Conservation (phyloP, 2,329 filamentous ascomycete genomes). For the Aurifilum marmelostoma region DNA sequence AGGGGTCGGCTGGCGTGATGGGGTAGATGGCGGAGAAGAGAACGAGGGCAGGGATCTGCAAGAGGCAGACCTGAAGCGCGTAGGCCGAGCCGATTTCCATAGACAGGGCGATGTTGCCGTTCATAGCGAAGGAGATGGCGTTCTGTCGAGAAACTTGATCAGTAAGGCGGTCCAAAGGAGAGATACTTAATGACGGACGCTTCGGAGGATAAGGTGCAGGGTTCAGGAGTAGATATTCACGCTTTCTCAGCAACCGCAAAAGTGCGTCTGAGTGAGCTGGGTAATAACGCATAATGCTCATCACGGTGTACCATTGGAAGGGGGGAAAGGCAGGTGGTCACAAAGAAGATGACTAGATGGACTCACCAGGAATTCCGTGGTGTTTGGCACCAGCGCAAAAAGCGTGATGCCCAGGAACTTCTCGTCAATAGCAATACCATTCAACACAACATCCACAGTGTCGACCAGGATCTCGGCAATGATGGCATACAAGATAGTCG, state of each 20-base stretch:
- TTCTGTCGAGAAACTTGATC: constrained; percentile 58
- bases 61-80: constrained; percentile 89
- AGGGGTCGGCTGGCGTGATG: constrained; percentile 41
- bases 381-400: constrained; percentile 96
- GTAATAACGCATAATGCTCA: constrained; percentile 30
- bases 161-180: neutral
- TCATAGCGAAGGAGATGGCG: constrained; percentile 99
- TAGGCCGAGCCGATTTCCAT: constrained; percentile 99
- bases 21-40: constrained; percentile 83
- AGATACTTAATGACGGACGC: neutral
- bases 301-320: constrained; percentile 8
- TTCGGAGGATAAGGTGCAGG: constrained; percentile 6
- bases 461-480: constrained; percentile 97
- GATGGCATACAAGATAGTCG: constrained; percentile 91
- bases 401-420: constrained; percentile 97
- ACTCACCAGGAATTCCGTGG: constrained; percentile 91
- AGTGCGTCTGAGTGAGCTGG: constrained; percentile 29
- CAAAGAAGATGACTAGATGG: neutral
- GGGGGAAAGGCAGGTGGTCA: neutral
- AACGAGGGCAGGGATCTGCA: constrained; percentile 92
- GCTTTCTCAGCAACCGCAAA: constrained; percentile 16
- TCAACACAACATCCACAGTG: constrained; percentile 93
- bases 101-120: constrained; percentile 95
- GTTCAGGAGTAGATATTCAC: constrained; percentile 28
- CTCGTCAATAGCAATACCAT: constrained; percentile 89